Evolutionary conservation across 371 early-diverging fungal species (phyloP).

Genomic region (Mucor saturninus): DNA sequence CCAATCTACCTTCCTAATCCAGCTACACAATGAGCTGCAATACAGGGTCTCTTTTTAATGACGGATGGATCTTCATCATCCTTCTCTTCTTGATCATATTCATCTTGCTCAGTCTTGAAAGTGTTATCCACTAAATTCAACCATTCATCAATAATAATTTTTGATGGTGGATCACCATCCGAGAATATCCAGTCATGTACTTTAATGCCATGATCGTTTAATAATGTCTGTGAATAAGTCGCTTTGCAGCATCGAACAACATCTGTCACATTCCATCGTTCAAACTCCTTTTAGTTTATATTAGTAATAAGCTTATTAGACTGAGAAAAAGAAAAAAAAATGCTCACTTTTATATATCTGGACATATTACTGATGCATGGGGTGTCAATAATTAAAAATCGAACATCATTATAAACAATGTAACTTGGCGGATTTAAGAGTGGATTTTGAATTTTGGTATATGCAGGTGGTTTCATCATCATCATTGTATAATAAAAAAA

Average conservation of each 20-base stretch:
- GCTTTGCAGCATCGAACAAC: slow-evolving; percentile 91
- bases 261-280: slow-evolving; percentile 76
- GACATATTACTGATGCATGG: slow-evolving; percentile 78
- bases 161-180: slow-evolving; percentile 79
- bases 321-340: neutral
- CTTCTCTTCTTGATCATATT: slow-evolving; percentile 23
- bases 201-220: slow-evolving; percentile 63
- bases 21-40: slow-evolving; percentile 85
- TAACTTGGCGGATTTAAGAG: slow-evolving; percentile 38
- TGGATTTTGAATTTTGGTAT: slow-evolving; percentile 17
- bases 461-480: slow-evolving; percentile 27
- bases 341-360: slow-evolving; percentile 63
- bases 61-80: slow-evolving; percentile 17
- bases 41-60: slow-evolving; percentile 51
- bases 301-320: neutral
- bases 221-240: slow-evolving; percentile 67
- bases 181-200: slow-evolving; percentile 83
- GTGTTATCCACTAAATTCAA: slow-evolving; percentile 62
- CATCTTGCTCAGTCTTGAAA: slow-evolving; percentile 24
- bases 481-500: neutral
- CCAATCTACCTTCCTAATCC: slow-evolving; percentile 66
- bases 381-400: slow-evolving; percentile 85
- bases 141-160: slow-evolving; percentile 70
- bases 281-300: slow-evolving; percentile 59
- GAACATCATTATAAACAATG: slow-evolving; percentile 49